Conservation (phyloP, 257 asterid genomes). For the Coffea eugenioides region DNA sequence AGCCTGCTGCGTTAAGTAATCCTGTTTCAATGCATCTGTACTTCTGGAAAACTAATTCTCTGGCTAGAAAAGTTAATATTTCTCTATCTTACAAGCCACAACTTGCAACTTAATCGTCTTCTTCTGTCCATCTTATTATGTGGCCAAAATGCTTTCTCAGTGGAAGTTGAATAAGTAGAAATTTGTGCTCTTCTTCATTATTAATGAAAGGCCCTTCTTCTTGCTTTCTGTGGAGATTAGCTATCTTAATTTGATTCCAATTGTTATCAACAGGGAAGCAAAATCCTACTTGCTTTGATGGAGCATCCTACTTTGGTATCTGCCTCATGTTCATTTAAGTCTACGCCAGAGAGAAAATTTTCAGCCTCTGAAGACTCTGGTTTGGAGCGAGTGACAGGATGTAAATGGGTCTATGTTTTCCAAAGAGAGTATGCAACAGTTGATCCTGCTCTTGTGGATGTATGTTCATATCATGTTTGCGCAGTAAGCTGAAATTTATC, state of each 20-base stretch:
- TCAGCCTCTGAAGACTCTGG: conserved; percentile 42
- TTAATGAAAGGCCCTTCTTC: not conserved
- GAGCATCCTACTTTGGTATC: conserved; percentile 68
- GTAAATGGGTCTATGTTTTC: conserved; percentile 70
- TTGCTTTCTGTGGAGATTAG: too few species aligned
- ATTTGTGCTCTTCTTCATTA: too few species aligned
- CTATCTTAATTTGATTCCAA: not conserved
- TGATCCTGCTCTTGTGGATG: conserved; percentile 73
- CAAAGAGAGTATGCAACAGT: conserved; percentile 95
- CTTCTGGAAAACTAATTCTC: too few species aligned
- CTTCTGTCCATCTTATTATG: not conserved
- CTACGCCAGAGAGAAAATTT: conserved; percentile 50
- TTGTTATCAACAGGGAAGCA: conserved; percentile 47
- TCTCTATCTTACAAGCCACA: not conserved
- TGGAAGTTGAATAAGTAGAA: not conserved
- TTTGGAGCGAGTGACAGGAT: conserved; percentile 26
- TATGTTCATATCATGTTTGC: conserved; percentile 34
- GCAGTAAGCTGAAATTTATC: not conserved
- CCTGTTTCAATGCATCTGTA: too few species aligned
- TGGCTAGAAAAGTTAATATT: not conserved
- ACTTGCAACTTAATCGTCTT: not conserved
- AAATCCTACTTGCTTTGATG: conserved; percentile 57
- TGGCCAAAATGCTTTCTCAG: not conserved
- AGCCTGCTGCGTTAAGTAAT: not conserved
- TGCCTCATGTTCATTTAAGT: conserved; percentile 54